Evolutionary conservation across 2,329 filamentous ascomycete genomes (phyloP), one percentile per base, ranked within the genome.

Genomic region (Ploettnerulaceae sp.): DNA sequence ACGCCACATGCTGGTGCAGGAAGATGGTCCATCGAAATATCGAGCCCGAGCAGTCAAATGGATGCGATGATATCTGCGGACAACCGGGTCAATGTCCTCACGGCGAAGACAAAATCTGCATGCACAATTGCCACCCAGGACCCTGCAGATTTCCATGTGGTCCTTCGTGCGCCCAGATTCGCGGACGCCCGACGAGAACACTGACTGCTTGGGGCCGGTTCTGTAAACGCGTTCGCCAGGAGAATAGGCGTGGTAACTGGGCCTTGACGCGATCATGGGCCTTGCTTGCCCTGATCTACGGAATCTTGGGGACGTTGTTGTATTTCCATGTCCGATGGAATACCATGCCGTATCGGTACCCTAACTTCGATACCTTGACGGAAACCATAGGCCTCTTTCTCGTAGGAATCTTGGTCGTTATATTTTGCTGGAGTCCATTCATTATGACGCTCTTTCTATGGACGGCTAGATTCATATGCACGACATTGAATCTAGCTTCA

Each of bases 71-170:
- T 9, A 8, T 40, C 11, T 57, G 55, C n/a, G 24, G 28, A 7
- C 43, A 29, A 7, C 22, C 7, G 3, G 37, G 32, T 3, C 17
- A 5, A 8, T 57, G 55, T 20, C 11, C 31, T 12, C 55, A 57
- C 21, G 46, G 45, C 3, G 32, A 29, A 7, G 5, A 15, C 4
- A 28, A 22, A 3, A 12, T 25, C 3, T 58, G 56, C 28, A 3
- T 1, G 9, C 40, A 48, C 21, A 7, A 7, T 3, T 58, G 56
- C n/a, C 56, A 58, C 33, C 55, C 55, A 1, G 56, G 56, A 12
- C 48, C 47, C 14, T 58, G 56, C 22, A 35, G 37, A 11, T 24
- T 37, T 15, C 24, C 14, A 1, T 58, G 56, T 24, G n/a, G 31
- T 5, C 3, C 31, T 11, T 5, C 25, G 18, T 48, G 47, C 28